Percentiles rank a stretch among this genome's conserved stretches.
Evolutionary conservation across 805 yeast species (phyloP).

Genomic region (Schwanniomyces sp.): DNA sequence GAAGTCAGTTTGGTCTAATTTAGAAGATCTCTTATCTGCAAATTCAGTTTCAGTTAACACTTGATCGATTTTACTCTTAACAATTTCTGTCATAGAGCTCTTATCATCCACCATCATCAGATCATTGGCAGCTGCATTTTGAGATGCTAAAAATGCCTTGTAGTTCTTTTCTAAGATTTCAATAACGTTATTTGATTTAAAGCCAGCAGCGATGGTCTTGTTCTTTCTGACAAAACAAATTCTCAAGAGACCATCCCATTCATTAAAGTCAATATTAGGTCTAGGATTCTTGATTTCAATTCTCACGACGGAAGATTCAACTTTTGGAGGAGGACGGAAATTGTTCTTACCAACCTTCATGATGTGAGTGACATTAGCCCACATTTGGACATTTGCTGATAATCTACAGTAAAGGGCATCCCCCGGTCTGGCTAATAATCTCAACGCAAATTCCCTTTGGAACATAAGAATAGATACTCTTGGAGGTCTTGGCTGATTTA

Average conservation of each 20-base stretch:
- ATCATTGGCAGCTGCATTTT: conserved; percentile 46
- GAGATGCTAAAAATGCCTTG: conserved; percentile 63
- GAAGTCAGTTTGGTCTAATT: conserved; percentile 94
- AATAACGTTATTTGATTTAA: conserved; percentile 76
- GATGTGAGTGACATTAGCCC: conserved; percentile 98
- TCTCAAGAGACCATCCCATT: conserved; percentile 95
- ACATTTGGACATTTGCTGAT: conserved; percentile 97
- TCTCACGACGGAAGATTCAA: conserved; percentile 93
- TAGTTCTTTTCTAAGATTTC: conserved; percentile 87
- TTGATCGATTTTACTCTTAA: conserved; percentile 67
- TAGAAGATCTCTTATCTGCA: conserved; percentile 85
- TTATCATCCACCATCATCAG: conserved; percentile 39
- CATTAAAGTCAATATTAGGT: conserved; percentile 90
- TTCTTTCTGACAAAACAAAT: conserved; percentile 92
- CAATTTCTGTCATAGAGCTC: conserved; percentile 44
- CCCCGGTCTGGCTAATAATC: conserved; percentile 95
- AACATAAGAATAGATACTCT: conserved; percentile 95
- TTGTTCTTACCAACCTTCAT: conserved; percentile 98
- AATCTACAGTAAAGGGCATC: conserved; percentile 88
- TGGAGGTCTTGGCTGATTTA: conserved; percentile 92
- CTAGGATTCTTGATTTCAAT: conserved; percentile 90
- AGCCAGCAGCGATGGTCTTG: conserved; percentile 89
- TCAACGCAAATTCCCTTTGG: conserved; percentile 94
- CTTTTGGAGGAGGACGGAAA: conserved; percentile 98
- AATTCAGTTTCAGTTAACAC: conserved; percentile 80